Base-by-base conservation (phyloP, 2,329 filamentous ascomycete genomes). In the Aspergillus luchuensis region DNA sequence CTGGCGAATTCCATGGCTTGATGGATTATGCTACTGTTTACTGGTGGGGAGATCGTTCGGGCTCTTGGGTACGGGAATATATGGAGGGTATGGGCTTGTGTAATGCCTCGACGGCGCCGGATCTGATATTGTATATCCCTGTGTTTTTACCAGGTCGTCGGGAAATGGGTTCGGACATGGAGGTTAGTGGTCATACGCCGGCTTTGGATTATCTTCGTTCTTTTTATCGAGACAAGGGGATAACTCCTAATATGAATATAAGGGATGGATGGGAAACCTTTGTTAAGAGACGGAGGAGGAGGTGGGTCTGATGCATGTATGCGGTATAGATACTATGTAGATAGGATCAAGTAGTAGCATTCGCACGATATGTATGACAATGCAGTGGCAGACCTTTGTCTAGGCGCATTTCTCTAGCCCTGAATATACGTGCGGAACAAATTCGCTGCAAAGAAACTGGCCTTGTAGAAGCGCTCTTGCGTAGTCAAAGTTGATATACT, bases 401-500 rank as follows among this genome's bases (percentile, higher is more conserved):
- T 7, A 17, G 38, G 5, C 13, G 7, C 8, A 38, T 8, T 15
- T 3, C 11, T 2, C 39, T 39, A 55, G 8, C 45, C 52, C 23
- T 21, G 25, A 1, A 55, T 55, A n/a, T 55, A 55, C 4, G 52
- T 45, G 23, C 30, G n/a, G 21, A 45, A 55, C 11, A 55, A 38
- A 28, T 1, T 55, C 11, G 52, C 52, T 30, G 45, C n/a, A 23
- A 45, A 55, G 15, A 45, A 55, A 10, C 23, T 55, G 8, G 52
- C 52, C 11, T 45, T 45, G 4, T 55, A 55, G 13, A 30, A 55
- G 8, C 52, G 38, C 19, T 45, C 52, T 30, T 55, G 39, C 4
- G 52, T 55, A 10, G 38, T 55, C 2, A 55, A 55, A n/a, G 3
- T 55, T 55, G 21, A 55, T n/a, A 30, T 55, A 45, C 52, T 55